Conservation (phyloP, 2,329 filamentous ascomycete species). For the Curvularia verruculosa region DNA sequence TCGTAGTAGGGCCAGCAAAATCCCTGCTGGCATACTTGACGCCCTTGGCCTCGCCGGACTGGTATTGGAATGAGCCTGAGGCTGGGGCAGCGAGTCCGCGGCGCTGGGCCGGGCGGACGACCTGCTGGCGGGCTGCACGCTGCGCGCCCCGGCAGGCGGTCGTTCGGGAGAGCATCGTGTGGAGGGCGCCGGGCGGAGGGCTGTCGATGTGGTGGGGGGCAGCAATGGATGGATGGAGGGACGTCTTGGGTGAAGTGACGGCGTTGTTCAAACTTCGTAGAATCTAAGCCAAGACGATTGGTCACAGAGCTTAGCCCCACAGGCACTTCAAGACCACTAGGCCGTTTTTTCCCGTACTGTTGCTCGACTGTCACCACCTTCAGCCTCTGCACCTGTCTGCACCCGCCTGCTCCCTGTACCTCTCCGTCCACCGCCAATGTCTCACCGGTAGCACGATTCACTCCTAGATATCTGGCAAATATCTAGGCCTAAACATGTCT, state of each 20-base stretch:
- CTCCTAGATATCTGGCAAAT: conserved; percentile 46
- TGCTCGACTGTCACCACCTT: conserved; percentile 2
- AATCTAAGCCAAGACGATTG: conserved; percentile 16
- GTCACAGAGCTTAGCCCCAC: conserved; percentile 5
- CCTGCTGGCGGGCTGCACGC: conserved; percentile 65
- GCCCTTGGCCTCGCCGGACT: conserved; percentile 82
- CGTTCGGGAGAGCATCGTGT: conserved; percentile 71
- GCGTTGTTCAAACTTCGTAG: conserved; percentile 20
- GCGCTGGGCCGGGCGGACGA: conserved; percentile 61
- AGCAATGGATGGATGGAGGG: conserved; percentile 56
- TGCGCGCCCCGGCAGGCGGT: conserved; percentile 68
- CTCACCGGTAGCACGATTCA: conserved; percentile 35
- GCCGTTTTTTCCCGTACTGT: not conserved
- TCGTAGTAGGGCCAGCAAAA: conserved; percentile 84
- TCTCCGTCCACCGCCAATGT: conserved; percentile 32
- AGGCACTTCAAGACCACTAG: no score
- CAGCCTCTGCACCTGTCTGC: conserved; percentile 4
- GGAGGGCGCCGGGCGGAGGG: conserved; percentile 44
- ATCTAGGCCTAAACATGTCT: conserved; percentile 44
- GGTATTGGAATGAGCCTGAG: conserved; percentile 82
- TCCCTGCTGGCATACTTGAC: conserved; percentile 94
- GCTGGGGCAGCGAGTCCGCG: conserved; percentile 70
- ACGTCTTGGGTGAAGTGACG: conserved; percentile 22
- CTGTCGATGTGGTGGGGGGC: conserved; percentile 56
- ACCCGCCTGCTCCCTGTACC: not conserved